Percentiles rank a stretch among this genome's conserved stretches.
phyloP scores from a whole-genome alignment of 1,139 yeast species.

The Blastobotrys elegans region DNA sequence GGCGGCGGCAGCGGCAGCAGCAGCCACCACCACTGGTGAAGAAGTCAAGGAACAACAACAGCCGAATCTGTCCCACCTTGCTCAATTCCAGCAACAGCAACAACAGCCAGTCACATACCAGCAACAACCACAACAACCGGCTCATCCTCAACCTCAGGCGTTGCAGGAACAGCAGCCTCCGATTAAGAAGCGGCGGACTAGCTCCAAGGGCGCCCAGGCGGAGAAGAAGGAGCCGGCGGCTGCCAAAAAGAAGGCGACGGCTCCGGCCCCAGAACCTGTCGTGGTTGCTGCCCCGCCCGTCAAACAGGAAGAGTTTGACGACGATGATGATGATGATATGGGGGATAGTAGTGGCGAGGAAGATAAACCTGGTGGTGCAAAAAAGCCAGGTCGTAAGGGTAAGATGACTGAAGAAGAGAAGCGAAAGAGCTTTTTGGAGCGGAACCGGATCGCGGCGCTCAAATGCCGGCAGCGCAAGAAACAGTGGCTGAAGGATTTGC shows the following conservation, averaged over 20 bases:
- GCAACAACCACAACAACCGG: conserved; percentile 10
- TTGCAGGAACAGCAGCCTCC: conserved; percentile 5
- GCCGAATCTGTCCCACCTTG: conserved; percentile 8
- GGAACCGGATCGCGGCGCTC: conserved; percentile 92
- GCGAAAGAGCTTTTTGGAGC: conserved; percentile 75
- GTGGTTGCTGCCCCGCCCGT: conserved; percentile 2
- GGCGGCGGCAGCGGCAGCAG: not conserved
- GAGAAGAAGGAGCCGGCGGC: conserved; percentile 1
- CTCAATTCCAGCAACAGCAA: conserved; percentile 2
- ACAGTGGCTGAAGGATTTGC: conserved; percentile 79
- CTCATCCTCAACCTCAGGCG: conserved; percentile 10
- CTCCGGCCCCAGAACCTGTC: not conserved
- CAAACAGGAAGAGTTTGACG: conserved; percentile 12
- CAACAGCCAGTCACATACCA: conserved; percentile 2
- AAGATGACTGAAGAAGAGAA: conserved; percentile 56
- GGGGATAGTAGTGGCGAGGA: conserved; percentile 6
- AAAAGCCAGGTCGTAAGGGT: conserved; percentile 25
- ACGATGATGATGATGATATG: conserved; percentile 14
- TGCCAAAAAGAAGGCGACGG: not conserved
- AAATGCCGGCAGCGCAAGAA: conserved; percentile 95
- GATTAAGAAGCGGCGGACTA: not conserved
- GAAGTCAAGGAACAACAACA: not conserved
- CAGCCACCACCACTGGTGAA: not conserved
- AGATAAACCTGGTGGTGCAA: not conserved
- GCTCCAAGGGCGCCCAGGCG: too few relatives aligned